These are phyloP conservation scores for Lonicera japonica DNA, from an alignment of 129 eudicot species.

Conservation along the genomic window DNA sequence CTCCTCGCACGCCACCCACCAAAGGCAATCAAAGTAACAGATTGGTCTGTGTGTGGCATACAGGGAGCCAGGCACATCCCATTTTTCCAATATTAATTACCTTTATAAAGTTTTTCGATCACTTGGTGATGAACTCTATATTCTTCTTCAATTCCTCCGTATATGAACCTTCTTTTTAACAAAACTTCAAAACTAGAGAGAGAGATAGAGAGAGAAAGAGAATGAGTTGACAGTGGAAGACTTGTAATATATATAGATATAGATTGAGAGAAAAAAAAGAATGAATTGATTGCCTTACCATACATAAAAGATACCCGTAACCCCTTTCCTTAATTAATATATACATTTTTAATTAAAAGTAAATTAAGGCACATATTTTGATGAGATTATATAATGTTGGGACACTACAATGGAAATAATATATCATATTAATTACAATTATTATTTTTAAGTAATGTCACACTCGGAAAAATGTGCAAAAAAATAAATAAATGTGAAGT, in stretches of 20 bases:
- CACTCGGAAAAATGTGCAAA: too few species aligned
- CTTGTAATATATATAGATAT: background rate
- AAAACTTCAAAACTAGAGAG: background rate
- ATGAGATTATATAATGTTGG: too few species aligned
- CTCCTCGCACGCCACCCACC: slow-evolving; percentile 32
- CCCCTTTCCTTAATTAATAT: too few species aligned
- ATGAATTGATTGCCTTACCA: background rate
- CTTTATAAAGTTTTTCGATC: too few species aligned
- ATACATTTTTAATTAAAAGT: too few species aligned
- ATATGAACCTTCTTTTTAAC: background rate
- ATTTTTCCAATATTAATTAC: background rate
- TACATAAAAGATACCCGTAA: too few species aligned
- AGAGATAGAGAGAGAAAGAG: background rate
- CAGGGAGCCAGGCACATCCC: slow-evolving; percentile 41
- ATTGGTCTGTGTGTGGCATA: slow-evolving; percentile 24
- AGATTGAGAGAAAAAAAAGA: too few species aligned
- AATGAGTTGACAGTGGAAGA: background rate
- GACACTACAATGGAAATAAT: too few species aligned
- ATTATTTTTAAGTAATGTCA: too few species aligned
- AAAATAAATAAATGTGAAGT: too few species aligned
- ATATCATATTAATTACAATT: too few species aligned
- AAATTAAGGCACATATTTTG: background rate
- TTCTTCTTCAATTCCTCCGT: too few species aligned
- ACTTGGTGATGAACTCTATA: background rate
- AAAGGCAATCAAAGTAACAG: slow-evolving; percentile 6